Evolutionary conservation across 2,329 filamentous ascomycete species (phyloP), one percentile per base, ranked within the genome.

Genomic region (Monosporascus sp.): DNA sequence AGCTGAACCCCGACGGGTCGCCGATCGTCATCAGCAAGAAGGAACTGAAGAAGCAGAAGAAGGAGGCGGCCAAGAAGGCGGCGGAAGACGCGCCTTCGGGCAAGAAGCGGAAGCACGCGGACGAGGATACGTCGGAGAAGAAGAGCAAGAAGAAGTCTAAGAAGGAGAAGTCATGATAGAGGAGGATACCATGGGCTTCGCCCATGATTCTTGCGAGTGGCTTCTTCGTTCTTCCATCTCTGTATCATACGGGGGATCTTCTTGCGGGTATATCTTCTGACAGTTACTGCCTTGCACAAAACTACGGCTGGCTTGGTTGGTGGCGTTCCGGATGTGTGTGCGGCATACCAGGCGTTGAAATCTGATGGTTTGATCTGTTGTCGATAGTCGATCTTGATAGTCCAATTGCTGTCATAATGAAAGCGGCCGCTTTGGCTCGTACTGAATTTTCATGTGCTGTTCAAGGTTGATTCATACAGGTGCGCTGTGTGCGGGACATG

Each of bases 31-130:
- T 85, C 63, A 88, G 84, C 76, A 90, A 90, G 79, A 90, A 89
- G 75, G 85, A 89, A 47, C 70, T 87, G 64, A 89, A 89, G 79
- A 88, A 88, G 77, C 74, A 80, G 54, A 84, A 81, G 73, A 88
- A 87, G 74, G 72, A 70, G 18, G 82, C 78, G 57, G 75, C 73
- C 41, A 78, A 82, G 67, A 81, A 84, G 64, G 68, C 70, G 55
- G 66, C 70, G 51, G 76, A 80, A 3, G 68, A 67, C 51, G 79
- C 79, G 62, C 54, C 68, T 20, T 68, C 66, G 56, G 68, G 73
- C 63, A 90, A 90, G 81, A 89, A 90, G 81, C 81, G 86, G 69
- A 88, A 89, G 75, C 78, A 79, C 56, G 83, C 84, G 48, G 87
- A 83, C 56, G 84, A 85, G 60, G 78, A 76, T 59, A 18, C 43